Conservation (phyloP, 2,329 filamentous ascomycete genomes). For the Alternaria gaisen region DNA sequence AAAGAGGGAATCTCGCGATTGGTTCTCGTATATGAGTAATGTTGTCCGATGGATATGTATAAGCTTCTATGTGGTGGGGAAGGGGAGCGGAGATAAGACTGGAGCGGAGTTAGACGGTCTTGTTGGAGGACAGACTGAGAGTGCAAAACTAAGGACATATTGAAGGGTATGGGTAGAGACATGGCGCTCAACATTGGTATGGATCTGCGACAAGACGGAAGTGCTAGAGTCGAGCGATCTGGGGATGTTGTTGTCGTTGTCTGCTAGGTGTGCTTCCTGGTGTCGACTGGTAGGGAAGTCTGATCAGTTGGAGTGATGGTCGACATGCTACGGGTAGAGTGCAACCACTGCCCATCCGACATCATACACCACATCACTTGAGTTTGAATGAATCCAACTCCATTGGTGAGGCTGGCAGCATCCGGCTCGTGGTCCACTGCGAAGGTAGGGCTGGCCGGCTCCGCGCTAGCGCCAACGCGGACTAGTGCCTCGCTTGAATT, state of each 20-base stretch:
- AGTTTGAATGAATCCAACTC: background rate
- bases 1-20: background rate
- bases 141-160: background rate
- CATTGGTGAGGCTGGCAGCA: background rate
- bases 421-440: background rate
- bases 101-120: constrained; percentile 9
- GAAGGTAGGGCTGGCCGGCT: background rate
- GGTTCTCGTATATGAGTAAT: background rate
- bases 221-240: background rate
- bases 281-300: background rate
- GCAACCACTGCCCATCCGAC: background rate
- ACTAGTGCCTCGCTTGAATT: constrained; percentile 21
- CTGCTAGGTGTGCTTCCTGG: background rate
- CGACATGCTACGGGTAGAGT: rapidly evolving
- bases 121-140: background rate
- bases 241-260: background rate
- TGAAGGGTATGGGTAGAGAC: background rate
- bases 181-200: rapidly evolving
- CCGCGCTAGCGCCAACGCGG: background rate
- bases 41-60: background rate
- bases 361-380: background rate
- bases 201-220: no score
- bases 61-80: background rate
- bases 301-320: background rate
- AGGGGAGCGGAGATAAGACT: constrained; percentile 8